Base-by-base conservation (phyloP, 2,329 filamentous ascomycete species). In the Scytalidium sp. region DNA sequence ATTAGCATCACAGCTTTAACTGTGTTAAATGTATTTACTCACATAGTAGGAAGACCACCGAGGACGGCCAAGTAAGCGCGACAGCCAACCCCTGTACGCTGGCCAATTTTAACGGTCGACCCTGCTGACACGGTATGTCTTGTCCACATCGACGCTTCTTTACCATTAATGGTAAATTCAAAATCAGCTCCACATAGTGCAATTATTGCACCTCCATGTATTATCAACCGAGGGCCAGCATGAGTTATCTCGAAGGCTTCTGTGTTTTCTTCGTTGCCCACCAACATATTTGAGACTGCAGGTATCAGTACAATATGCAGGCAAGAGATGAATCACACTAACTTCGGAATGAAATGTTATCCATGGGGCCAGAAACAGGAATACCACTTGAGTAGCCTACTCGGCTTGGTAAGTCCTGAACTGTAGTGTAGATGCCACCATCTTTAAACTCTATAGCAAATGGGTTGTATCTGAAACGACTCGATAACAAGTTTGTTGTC, bases 241-340 rank as follows among this genome's bases (percentile, higher is more conserved):
- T 83, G 57, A 0, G 82, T 84, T 20, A 84, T 79, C 55, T 86
- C 83, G 0, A 86, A 62, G 0, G 71, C 73, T 59, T 82, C 82
- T 2, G 64, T 70, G 0, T 69, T 70, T 1, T 67, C 57, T 0
- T 70, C 55, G 46, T 85, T 85, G 1, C 80, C 80, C 0, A 79
- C 80, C 1, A 85, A 68, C 17, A 75, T 66, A 53, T 85, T 86
- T 2, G 78, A 81, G 19, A 83, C n/a, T n/a, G n/a, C n/a, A n/a
- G n/a, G n/a, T n/a, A n/a, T n/a, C n/a, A n/a, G n/a, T n/a, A n/a
- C n/a, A n/a, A n/a, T n/a, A n/a, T n/a, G n/a, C n/a, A n/a, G n/a
- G n/a, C n/a, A n/a, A n/a, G n/a, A n/a, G n/a, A n/a, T n/a, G n/a
- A n/a, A n/a, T n/a, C n/a, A n/a, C n/a, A n/a, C n/a, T n/a, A n/a